Percentiles rank a stretch among this genome's conserved stretches.
Conservation (phyloP, 164 flowering plant species). For the Malania oleifera region DNA sequence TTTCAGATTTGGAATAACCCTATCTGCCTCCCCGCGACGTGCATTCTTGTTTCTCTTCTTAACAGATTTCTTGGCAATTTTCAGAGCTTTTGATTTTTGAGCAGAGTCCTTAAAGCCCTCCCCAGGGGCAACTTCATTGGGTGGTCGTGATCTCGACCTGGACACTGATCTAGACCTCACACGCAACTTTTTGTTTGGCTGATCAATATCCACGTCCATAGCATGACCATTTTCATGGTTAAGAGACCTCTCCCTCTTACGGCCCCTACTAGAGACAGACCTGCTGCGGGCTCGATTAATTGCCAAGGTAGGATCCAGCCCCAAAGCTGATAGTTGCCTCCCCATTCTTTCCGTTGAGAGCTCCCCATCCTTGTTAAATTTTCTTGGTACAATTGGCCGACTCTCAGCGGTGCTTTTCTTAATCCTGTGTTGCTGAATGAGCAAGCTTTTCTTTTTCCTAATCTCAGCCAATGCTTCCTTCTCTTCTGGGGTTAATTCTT, state of each 20-base stretch:
- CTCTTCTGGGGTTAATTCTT: conserved; percentile 60
- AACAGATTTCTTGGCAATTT: conserved; percentile 42
- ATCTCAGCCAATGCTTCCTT: conserved; percentile 59
- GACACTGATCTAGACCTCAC: conserved; percentile 39
- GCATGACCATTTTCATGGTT: conserved; percentile 30
- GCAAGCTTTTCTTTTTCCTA: conserved; percentile 71
- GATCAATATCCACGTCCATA: conserved; percentile 55
- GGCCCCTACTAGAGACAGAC: conserved; percentile 46
- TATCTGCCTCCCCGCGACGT: conserved; percentile 85
- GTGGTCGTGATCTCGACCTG: conserved; percentile 58
- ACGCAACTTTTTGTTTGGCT: conserved; percentile 48
- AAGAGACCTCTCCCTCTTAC: conserved; percentile 74
- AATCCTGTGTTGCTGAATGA: conserved; percentile 72
- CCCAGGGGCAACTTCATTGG: conserved; percentile 66
- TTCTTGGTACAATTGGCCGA: conserved; percentile 70
- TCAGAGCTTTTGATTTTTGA: conserved; percentile 57
- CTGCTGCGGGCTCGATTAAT: conserved; percentile 60
- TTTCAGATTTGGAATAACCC: conserved; percentile 68
- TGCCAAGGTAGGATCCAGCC: conserved; percentile 67
- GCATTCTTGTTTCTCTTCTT: conserved; percentile 79
- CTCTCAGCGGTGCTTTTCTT: conserved; percentile 90
- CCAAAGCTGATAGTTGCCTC: conserved; percentile 66
- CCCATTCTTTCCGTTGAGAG: conserved; percentile 83
- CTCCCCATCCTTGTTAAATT: conserved; percentile 66
- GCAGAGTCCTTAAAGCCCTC: conserved; percentile 71